Conservation (phyloP, 352 stramenopile genomes). For the Globisporangium solare region DNA sequence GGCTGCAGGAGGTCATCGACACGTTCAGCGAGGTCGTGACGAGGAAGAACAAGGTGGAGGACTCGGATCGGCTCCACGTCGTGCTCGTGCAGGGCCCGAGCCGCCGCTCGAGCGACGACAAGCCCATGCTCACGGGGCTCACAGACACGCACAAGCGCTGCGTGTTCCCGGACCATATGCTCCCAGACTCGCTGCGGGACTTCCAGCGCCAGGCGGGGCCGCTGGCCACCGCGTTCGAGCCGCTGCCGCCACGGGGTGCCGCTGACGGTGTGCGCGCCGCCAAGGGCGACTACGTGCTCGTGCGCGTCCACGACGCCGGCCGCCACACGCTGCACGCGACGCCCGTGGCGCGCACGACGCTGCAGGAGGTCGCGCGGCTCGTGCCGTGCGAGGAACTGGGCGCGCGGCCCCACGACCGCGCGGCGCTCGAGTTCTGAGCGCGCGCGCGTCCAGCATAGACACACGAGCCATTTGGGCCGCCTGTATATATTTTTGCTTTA, state of each 20-base stretch:
- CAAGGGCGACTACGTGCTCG: constrained; percentile 81
- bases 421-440: constrained; percentile 22
- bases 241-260: constrained; percentile 29
- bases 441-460: background rate
- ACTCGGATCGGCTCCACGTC: constrained; percentile 91
- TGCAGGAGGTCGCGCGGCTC: constrained; percentile 49
- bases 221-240: constrained; percentile 38
- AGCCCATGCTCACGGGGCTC: constrained; percentile 77
- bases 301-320: constrained; percentile 72
- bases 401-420: constrained; percentile 34
- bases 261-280: constrained; percentile 36
- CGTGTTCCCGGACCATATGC: constrained; percentile 64
- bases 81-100: constrained; percentile 95
- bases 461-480: no score
- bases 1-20: constrained; percentile 96
- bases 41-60: constrained; percentile 86
- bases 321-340: constrained; percentile 83
- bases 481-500: no score
- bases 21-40: constrained; percentile 91
- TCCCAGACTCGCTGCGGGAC: constrained; percentile 45
- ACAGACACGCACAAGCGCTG: constrained; percentile 89
- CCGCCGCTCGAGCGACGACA: constrained; percentile 67
- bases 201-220: constrained; percentile 33
- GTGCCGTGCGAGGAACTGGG: constrained; percentile 58
- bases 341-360: constrained; percentile 66